Evolutionary conservation across 768 basidiomycete species (phyloP), one percentile per base, ranked within the genome.

Genomic region (Suillus hirtellus): DNA sequence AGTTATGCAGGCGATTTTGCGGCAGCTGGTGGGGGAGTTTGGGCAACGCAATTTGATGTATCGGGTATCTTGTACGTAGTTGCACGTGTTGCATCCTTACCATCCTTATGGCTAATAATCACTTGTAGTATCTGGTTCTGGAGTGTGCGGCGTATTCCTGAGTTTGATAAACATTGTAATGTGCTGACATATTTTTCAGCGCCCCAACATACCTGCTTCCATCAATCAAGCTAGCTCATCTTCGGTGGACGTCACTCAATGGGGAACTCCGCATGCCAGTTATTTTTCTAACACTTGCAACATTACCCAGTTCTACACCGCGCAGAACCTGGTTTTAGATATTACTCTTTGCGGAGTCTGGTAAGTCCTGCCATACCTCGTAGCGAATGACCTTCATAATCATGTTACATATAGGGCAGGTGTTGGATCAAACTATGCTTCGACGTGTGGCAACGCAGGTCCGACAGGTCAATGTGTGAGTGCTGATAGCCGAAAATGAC

Each of bases 11-110:
- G 56, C 6, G 63, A 66, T 24, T 76, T 76, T 47, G 64, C 70
- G 0, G 9, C 35, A 2, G 69, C 68, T 37, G 85, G 86, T n/a
- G 87, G 87, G 7, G 87, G 87, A 5, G 85, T 88, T 1, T 93
- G 79, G 73, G 89, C 89, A 2, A 81, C 87, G 3, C 89, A 90
- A 67, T 87, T 90, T 65, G 89, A 89, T 58, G 77, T 79, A 7
- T 71, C 80, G 1, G 88, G 84, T 21, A 78, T 85, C 44, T 82
- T 72, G 79, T 81, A 66, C 71, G 82, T 63, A 27, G 27, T 49
- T 70, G 38, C 43, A n/a, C 42, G 24, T 9, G 24, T n/a, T 31
- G 49, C 56, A 34, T 15, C 34, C 17, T 47, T 24, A 14, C 38
- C 19, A 21, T 17, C 6, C 54, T 24, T 42, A 14, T n/a, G 46